A percentile compares a stretch with the other conserved stretches of the same genome.
These are phyloP conservation scores for Solanum chiquidenum DNA, from an alignment of 257 asterid genomes.

Conservation along the genomic window DNA sequence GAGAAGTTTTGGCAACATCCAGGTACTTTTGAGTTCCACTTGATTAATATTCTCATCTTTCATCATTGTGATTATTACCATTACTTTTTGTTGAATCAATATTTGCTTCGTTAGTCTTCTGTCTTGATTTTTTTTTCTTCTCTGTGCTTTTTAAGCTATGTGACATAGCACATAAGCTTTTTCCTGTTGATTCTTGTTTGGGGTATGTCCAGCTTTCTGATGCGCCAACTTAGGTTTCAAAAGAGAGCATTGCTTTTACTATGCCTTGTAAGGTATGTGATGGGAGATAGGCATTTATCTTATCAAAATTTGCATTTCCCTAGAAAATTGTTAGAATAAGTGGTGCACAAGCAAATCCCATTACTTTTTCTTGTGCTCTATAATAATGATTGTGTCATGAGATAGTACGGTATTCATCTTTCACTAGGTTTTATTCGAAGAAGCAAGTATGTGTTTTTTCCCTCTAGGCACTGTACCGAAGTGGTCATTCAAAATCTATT, in stretches of 20 bases:
- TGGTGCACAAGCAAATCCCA: background rate
- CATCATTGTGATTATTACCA: background rate
- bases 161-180: background rate
- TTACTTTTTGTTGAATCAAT: background rate
- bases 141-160: background rate
- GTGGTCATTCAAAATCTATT: background rate
- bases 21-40: constrained; percentile 35
- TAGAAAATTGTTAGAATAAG: background rate
- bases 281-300: background rate
- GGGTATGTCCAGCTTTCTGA: background rate
- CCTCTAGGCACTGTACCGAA: background rate
- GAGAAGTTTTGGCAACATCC: constrained; percentile 94
- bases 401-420: background rate
- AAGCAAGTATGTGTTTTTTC: background rate
- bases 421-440: background rate
- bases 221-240: background rate
- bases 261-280: background rate
- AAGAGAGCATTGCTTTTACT: background rate
- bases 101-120: background rate
- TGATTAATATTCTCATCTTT: background rate
- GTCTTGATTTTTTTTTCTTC: background rate
- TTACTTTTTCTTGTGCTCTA: background rate
- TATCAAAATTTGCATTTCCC: background rate
- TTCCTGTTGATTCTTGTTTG: background rate
- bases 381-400: background rate